These are phyloP conservation scores for Claviceps humidiphila DNA, from an alignment of 2,329 filamentous ascomycete genomes.

Conservation along the genomic window DNA sequence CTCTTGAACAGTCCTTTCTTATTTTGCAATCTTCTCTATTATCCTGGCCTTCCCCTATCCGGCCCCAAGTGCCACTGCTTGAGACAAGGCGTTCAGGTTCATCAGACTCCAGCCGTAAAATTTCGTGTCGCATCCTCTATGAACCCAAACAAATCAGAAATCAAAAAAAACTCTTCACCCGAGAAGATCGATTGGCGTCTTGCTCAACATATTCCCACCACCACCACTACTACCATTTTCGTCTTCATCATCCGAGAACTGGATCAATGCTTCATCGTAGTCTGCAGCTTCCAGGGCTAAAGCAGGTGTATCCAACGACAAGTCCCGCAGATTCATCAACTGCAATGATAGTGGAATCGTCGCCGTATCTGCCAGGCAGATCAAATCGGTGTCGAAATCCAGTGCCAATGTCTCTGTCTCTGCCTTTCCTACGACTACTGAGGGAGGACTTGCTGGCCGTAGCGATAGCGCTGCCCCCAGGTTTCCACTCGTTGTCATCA, in stretches of 20 bases:
- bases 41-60: no score
- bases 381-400: neutral
- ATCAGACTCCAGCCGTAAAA: no score
- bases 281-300: neutral
- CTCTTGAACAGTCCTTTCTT: no score
- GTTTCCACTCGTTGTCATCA: neutral
- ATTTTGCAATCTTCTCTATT: no score
- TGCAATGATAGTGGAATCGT: neutral
- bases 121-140: no score
- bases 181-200: neutral
- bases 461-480: no score
- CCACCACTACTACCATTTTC: neutral
- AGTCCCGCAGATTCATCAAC: neutral
- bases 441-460: neutral
- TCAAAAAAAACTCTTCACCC: neutral
- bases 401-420: neutral
- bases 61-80: no score
- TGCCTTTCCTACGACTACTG: neutral
- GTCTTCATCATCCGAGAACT: slow-evolving; percentile 3
- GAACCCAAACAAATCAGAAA: neutral
- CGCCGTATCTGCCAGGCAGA: neutral
- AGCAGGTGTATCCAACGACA: neutral
- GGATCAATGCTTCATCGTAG: neutral
- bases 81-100: no score
- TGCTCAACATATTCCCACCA: neutral